phyloP scores from a whole-genome alignment of 257 asterid species.

The Plectranthus barbatus region DNA sequence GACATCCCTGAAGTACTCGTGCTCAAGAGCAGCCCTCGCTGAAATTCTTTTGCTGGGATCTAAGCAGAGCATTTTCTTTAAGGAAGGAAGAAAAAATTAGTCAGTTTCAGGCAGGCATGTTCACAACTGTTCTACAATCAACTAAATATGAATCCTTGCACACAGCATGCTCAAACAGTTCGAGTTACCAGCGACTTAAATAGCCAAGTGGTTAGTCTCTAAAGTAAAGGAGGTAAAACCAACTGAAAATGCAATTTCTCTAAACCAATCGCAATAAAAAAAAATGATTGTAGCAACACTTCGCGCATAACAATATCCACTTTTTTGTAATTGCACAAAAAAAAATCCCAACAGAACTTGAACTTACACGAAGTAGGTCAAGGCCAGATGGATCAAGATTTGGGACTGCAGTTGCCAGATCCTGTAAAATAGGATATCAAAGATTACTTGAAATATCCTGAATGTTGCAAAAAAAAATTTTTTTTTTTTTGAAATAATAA shows the following conservation, averaged over 20 bases:
- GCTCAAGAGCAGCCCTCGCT: slow-evolving; percentile 85
- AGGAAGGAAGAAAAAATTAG: slow-evolving; percentile 9
- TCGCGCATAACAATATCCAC: background rate
- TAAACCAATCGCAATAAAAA: too few species aligned
- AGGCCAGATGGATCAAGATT: slow-evolving; percentile 68
- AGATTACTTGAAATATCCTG: background rate
- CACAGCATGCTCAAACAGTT: background rate
- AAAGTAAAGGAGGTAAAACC: background rate
- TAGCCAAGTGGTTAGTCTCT: background rate
- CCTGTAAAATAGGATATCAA: slow-evolving; percentile 38
- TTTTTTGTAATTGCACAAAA: too few species aligned
- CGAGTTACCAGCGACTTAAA: background rate
- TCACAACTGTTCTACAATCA: background rate
- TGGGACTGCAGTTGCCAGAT: slow-evolving; percentile 65
- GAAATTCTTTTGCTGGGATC: slow-evolving; percentile 94
- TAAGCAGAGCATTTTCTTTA: slow-evolving; percentile 71
- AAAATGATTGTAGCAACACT: background rate
- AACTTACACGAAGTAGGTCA: slow-evolving; percentile 83
- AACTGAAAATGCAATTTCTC: too few species aligned
- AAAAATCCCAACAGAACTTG: too few species aligned
- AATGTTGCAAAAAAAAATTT: background rate
- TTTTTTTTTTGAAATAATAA: background rate
- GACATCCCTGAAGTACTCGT: slow-evolving; percentile 81
- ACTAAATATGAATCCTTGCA: background rate
- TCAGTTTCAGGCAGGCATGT: background rate